phyloP scores from a whole-genome alignment of 2,329 filamentous ascomycete species.

The Nothophaeocryptopus gaeumannii region DNA sequence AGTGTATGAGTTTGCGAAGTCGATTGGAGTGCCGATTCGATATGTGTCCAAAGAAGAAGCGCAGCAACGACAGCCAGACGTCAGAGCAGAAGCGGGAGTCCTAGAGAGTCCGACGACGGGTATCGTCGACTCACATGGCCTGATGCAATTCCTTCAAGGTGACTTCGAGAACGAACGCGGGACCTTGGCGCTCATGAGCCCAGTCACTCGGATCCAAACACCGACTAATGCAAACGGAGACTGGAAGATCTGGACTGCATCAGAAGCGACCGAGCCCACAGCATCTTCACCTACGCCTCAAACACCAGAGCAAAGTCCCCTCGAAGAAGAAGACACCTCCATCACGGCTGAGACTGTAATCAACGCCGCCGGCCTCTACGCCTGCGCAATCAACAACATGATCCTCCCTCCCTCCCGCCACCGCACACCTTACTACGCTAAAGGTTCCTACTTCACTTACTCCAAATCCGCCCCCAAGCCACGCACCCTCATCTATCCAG shows the following conservation, averaged over 20 bases:
- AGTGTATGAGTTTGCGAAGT: constrained; percentile 53
- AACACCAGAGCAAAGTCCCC: constrained; percentile 33
- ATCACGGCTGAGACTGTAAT: constrained; percentile 75
- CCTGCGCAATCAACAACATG: constrained; percentile 77
- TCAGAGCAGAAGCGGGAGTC: constrained; percentile 67
- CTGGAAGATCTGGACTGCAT: constrained; percentile 63
- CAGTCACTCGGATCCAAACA: constrained; percentile 60
- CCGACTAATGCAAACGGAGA: constrained; percentile 52
- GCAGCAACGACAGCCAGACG: constrained; percentile 65
- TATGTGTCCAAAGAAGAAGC: constrained; percentile 67
- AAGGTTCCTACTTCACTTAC: constrained; percentile 95
- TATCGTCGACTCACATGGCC: constrained; percentile 80
- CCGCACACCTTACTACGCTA: constrained; percentile 72
- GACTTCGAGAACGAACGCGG: constrained; percentile 75
- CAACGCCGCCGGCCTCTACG: constrained; percentile 81
- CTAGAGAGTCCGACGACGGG: constrained; percentile 85
- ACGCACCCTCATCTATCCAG: constrained; percentile 79
- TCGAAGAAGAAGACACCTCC: constrained; percentile 39
- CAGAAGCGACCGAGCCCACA: constrained; percentile 18
- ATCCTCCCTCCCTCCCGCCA: constrained; percentile 61
- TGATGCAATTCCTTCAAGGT: constrained; percentile 79
- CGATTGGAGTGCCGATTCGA: constrained; percentile 64
- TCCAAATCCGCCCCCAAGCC: constrained; percentile 62
- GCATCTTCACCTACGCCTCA: constrained; percentile 25
- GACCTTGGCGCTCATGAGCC: constrained; percentile 65